These are phyloP conservation scores for Fusarium mundagurra DNA, from an alignment of 2,329 filamentous ascomycete genomes.

Conservation along the genomic window DNA sequence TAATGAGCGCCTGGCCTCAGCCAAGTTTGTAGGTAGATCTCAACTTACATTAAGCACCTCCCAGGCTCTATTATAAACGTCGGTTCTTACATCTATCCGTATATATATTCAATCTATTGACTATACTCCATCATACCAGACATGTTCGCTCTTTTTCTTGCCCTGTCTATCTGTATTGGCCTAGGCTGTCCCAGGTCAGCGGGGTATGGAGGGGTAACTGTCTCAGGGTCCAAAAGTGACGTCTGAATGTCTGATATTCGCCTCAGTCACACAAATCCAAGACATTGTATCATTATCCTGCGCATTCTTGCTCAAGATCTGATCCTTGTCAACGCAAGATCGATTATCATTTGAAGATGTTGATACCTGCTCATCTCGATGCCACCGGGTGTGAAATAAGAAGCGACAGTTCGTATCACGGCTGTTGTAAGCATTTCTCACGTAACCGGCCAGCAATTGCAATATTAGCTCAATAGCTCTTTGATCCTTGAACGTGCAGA, in stretches of 20 bases:
- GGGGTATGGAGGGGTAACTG: constrained; percentile 30
- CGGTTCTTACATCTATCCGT: not conserved
- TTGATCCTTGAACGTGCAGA: not conserved
- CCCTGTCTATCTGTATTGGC: not conserved
- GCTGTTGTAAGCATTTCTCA: not conserved
- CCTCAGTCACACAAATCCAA: constrained; percentile 22
- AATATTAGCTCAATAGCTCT: not conserved
- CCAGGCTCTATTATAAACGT: not conserved
- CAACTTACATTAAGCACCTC: no score
- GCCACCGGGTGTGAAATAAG: not conserved
- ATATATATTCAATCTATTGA: not conserved
- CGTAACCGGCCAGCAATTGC: not conserved
- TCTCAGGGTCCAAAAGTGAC: constrained; percentile 26
- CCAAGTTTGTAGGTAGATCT: not conserved
- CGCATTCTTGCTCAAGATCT: constrained; percentile 35
- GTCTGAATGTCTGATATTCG: constrained; percentile 9
- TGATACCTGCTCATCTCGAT: not conserved
- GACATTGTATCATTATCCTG: constrained; percentile 20
- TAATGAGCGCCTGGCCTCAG: not conserved
- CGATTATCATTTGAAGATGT: not conserved
- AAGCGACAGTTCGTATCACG: not conserved
- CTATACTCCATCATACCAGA: not conserved
- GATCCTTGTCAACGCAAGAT: not conserved
- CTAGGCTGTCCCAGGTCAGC: not conserved
- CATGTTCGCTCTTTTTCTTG: not conserved